Conservation (phyloP, 257 asterid genomes). For the Ocimum tenuiflorum region DNA sequence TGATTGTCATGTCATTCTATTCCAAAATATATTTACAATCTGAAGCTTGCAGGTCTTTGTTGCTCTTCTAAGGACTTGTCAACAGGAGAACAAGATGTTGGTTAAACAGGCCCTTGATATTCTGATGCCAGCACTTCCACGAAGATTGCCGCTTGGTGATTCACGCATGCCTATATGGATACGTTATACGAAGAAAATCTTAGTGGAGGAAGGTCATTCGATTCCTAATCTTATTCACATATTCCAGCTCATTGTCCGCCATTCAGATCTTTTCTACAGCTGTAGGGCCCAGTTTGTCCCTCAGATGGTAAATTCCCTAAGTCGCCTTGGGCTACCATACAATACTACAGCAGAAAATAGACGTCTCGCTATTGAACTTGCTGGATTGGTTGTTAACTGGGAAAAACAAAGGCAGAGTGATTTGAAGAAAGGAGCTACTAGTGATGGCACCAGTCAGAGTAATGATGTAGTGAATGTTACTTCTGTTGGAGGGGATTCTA, state of each 20-base stretch:
- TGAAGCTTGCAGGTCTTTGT: constrained; percentile 75
- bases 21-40: constrained; percentile 11
- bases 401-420: constrained; percentile 92
- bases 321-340: constrained; percentile 97
- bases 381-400: constrained; percentile 98
- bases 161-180: constrained; percentile 99
- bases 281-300: constrained; percentile 99
- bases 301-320: constrained; percentile 97
- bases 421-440: constrained; percentile 55
- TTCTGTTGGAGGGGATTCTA: constrained; percentile 53
- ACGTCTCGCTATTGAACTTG: constrained; percentile 99
- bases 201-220: constrained; percentile 98
- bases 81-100: constrained; percentile 92
- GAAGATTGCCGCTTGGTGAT: constrained; percentile 95
- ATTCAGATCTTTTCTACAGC: constrained; percentile 95
- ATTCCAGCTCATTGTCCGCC: constrained; percentile 99
- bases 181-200: constrained; percentile 94
- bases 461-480: constrained; percentile 48
- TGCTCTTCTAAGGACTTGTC: constrained; percentile 96
- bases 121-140: constrained; percentile 99
- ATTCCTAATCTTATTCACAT: constrained; percentile 96
- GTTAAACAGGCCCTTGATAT: constrained; percentile 99
- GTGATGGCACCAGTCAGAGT: constrained; percentile 47
- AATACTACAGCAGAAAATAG: constrained; percentile 95
- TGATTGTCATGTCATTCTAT: constrained; percentile 10